Evolutionary conservation across 1,139 yeast species (phyloP).

Genomic region (Insectozyma bohioensis): DNA sequence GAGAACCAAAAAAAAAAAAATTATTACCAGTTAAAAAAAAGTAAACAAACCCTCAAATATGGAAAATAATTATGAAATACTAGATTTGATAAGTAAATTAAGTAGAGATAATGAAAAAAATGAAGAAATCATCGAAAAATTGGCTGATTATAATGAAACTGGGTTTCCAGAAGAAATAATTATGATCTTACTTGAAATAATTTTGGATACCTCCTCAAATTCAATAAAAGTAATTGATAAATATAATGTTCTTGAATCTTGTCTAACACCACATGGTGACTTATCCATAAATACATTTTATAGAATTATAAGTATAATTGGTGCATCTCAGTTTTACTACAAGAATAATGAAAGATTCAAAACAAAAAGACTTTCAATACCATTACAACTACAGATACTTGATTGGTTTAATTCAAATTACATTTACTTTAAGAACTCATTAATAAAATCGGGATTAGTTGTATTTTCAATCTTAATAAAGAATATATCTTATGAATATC

Average conservation of each 20-base stretch:
- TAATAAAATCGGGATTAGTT: constrained; percentile 15
- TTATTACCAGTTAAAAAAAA: no score
- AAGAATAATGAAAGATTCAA: constrained; percentile 19
- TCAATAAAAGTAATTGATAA: constrained; percentile 10
- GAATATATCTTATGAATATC: constrained; percentile 29
- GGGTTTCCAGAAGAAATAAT: constrained; percentile 6
- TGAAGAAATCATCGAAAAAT: background rate
- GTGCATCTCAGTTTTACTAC: constrained; percentile 25
- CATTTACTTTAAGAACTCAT: constrained; percentile 21
- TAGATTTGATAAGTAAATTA: constrained; percentile 3
- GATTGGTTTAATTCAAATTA: constrained; percentile 28
- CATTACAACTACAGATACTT: constrained; percentile 22
- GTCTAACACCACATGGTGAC: constrained; percentile 11
- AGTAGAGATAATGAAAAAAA: background rate
- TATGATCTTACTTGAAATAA: constrained; percentile 5
- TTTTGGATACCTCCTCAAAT: constrained; percentile 6
- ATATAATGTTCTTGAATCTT: constrained; percentile 10
- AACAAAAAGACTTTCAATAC: constrained; percentile 19
- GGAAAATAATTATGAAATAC: constrained; percentile 6
- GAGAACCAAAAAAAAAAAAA: background rate
- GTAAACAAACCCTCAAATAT: no score
- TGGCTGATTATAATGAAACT: constrained; percentile 2
- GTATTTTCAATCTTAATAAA: constrained; percentile 28
- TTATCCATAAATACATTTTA: constrained; percentile 16
- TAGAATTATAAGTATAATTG: constrained; percentile 25